A percentile compares a stretch with the other conserved stretches of the same genome.
Conservation (phyloP, 495 filamentous ascomycete genomes). For the Apodospora peruviana region DNA sequence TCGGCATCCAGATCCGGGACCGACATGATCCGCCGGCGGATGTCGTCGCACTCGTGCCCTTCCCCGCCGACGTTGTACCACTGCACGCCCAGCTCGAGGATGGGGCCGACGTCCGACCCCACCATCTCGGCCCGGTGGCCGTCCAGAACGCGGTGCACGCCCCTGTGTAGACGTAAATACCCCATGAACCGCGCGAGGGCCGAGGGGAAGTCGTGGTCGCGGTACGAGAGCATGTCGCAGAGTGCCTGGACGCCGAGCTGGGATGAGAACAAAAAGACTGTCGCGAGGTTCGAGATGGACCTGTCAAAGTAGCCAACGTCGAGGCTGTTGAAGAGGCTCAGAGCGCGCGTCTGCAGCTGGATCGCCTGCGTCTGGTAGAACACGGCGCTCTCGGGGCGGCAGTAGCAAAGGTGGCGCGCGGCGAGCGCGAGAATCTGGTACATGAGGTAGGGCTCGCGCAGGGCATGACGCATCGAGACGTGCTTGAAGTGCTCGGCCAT, state of each 20-base stretch:
- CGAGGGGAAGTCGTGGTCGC: slow-evolving; percentile 24
- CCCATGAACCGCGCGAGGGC: slow-evolving; percentile 37
- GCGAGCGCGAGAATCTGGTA: slow-evolving; percentile 41
- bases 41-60: slow-evolving; percentile 22
- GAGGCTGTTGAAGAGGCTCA: slow-evolving; percentile 39
- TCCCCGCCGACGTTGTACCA: slow-evolving; percentile 9
- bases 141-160: slow-evolving; percentile 28
- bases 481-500: background rate
- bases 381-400: slow-evolving; percentile 20
- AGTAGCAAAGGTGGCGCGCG: slow-evolving; percentile 37
- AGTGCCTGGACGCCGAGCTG: slow-evolving; percentile 42
- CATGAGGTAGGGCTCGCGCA: slow-evolving; percentile 32
- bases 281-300: slow-evolving; percentile 31
- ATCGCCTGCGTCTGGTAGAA: slow-evolving; percentile 41
- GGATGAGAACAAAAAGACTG: slow-evolving; percentile 44
- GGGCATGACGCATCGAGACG: slow-evolving; percentile 15
- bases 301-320: slow-evolving; percentile 12
- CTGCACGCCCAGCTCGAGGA: slow-evolving; percentile 13
- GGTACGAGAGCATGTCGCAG: slow-evolving; percentile 32
- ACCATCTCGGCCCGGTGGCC: slow-evolving; percentile 18
- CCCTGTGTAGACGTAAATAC: slow-evolving; percentile 39
- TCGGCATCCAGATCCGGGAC: slow-evolving; percentile 1
- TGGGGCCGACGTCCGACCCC: slow-evolving; percentile 16
- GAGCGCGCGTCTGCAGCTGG: slow-evolving; percentile 43
- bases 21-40: slow-evolving; percentile 9